phyloP scores from a whole-genome alignment of 78 protist species.

The Dictyostelium brefeldianum region DNA sequence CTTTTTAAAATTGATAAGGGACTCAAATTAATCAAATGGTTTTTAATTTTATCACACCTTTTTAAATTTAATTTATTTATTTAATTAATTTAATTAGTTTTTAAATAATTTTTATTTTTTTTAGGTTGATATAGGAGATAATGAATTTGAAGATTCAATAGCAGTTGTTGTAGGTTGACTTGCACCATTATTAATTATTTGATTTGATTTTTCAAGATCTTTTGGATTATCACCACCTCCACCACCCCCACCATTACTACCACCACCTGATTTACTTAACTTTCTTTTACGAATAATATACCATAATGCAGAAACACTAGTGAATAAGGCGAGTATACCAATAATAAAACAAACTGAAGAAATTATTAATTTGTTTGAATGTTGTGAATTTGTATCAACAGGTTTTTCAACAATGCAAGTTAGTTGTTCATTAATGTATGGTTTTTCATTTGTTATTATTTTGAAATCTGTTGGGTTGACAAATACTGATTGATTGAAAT shows the following conservation, averaged over 20 bases:
- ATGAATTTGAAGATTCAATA: neutral
- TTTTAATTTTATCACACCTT: too few relatives aligned
- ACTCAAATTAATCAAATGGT: too few relatives aligned
- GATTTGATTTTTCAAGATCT: neutral
- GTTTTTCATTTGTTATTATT: constrained; percentile 12
- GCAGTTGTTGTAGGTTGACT: neutral
- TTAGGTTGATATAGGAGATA: neutral
- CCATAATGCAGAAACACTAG: neutral
- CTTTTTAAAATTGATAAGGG: too few relatives aligned
- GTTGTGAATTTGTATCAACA: neutral
- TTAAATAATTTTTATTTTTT: too few relatives aligned
- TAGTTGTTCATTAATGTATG: neutral
- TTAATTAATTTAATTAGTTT: too few relatives aligned
- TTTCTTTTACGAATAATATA: constrained; percentile 7
- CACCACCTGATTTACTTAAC: neutral
- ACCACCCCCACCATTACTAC: too few relatives aligned
- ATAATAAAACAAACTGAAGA: neutral
- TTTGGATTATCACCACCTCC: neutral
- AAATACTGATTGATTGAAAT: neutral
- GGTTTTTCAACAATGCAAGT: neutral
- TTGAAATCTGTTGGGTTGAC: neutral
- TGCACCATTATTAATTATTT: neutral
- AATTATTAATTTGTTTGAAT: neutral
- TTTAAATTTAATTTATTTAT: too few relatives aligned
- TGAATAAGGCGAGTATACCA: neutral